phyloP scores from a whole-genome alignment of 495 filamentous ascomycete species.

The Pyrenula aspistea region DNA sequence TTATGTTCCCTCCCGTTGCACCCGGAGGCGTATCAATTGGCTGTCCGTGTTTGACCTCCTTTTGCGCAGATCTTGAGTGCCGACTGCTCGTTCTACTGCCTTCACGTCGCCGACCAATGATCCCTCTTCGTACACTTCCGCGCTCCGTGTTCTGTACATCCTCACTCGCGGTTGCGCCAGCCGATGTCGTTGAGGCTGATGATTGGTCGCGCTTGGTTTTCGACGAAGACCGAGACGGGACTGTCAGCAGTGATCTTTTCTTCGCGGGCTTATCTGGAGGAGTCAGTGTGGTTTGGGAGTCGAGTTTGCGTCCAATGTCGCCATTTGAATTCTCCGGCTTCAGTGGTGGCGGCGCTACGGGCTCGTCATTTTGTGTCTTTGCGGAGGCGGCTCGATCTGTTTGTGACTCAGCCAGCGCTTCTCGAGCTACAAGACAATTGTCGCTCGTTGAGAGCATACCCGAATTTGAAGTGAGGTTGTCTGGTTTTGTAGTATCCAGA shows the following conservation, averaged over 20 bases:
- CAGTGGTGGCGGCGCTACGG: not conserved
- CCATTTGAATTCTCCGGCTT: not conserved
- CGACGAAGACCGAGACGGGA: conserved; percentile 59
- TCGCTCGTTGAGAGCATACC: not conserved
- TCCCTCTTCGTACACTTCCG: conserved; percentile 58
- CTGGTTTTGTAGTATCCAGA: not conserved
- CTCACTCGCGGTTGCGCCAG: conserved; percentile 52
- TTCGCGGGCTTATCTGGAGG: conserved; percentile 33
- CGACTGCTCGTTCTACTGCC: conserved; percentile 57
- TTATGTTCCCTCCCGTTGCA: conserved; percentile 27
- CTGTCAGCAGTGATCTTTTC: conserved; percentile 42
- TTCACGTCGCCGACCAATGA: conserved; percentile 54
- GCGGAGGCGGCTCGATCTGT: not conserved
- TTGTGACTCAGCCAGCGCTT: not conserved
- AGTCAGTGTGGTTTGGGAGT: not conserved
- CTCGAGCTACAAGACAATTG: not conserved
- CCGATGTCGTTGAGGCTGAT: conserved; percentile 47
- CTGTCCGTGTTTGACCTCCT: conserved; percentile 27
- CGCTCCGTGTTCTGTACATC: conserved; percentile 40
- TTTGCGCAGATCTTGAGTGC: conserved; percentile 33
- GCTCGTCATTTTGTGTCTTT: not conserved
- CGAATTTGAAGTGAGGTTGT: not conserved
- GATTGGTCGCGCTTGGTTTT: conserved; percentile 49
- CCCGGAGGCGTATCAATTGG: conserved; percentile 20
- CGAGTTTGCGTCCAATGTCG: not conserved